Percentiles rank a stretch among this genome's conserved stretches.
phyloP scores from a whole-genome alignment of 2,329 filamentous ascomycete species.

The Colletotrichum sp. region DNA sequence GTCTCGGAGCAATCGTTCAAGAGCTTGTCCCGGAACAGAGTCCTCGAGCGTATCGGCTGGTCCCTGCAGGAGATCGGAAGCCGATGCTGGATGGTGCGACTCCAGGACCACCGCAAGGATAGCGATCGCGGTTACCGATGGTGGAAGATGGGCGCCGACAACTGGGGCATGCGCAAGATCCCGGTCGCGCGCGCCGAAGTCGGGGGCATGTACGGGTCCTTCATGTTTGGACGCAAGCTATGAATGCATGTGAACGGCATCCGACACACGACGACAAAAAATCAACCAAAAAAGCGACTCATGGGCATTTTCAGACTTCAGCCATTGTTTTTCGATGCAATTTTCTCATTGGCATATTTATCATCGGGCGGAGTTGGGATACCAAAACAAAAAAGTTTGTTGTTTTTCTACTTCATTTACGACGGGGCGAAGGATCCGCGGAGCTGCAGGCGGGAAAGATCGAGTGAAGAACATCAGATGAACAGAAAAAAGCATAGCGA shows the following conservation, averaged over 20 bases:
- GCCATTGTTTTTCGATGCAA: not conserved
- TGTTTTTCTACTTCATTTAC: not conserved
- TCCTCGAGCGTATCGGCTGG: conserved; percentile 71
- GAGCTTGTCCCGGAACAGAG: conserved; percentile 66
- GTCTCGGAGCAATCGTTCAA: conserved; percentile 72
- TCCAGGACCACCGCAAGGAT: conserved; percentile 41
- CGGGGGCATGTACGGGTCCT: conserved; percentile 87
- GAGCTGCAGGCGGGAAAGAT: not conserved
- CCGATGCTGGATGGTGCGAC: conserved; percentile 70
- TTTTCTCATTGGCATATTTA: not conserved
- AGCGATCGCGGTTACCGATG: conserved; percentile 63
- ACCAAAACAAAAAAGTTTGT: conserved; percentile 8
- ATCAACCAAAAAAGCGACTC: not conserved
- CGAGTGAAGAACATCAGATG: not conserved
- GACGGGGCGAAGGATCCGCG: not conserved
- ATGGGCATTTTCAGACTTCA: not conserved
- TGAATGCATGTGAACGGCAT: conserved; percentile 34
- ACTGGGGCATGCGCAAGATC: conserved; percentile 88
- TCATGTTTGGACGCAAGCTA: conserved; percentile 67
- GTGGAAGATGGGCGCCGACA: conserved; percentile 87
- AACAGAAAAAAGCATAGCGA: not conserved
- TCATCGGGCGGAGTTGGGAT: conserved; percentile 18
- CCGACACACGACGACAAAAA: not conserved
- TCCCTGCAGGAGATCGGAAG: conserved; percentile 71
- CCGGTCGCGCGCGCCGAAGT: conserved; percentile 92